A percentile compares a stretch with the other conserved stretches of the same genome.
These are phyloP conservation scores for Pseudoscleropodium purum DNA, from an alignment of 225 moss, liverwort and hornwort genomes.

Conservation along the genomic window DNA sequence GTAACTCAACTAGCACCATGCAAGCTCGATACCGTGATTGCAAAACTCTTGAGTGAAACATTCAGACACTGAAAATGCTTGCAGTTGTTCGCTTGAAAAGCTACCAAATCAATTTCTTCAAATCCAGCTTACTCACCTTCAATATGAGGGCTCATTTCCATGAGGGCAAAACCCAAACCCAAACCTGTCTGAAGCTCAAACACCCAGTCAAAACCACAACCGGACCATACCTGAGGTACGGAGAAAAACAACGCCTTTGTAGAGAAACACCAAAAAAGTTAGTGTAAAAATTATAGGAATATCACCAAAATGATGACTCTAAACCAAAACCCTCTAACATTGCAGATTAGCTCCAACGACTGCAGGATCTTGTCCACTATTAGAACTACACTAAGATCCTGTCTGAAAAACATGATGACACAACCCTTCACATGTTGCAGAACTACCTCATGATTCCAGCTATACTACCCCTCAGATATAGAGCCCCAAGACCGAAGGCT, in stretches of 20 bases:
- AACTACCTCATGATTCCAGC: not conserved
- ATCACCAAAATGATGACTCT: not conserved
- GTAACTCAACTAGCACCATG: not conserved
- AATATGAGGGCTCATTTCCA: not conserved
- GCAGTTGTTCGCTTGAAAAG: not conserved
- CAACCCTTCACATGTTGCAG: not conserved
- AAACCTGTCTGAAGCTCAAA: not conserved
- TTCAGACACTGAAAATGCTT: not conserved
- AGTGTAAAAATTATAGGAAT: not conserved
- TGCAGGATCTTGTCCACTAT: not conserved
- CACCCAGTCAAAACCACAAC: not conserved
- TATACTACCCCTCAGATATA: not conserved
- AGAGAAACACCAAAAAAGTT: not conserved
- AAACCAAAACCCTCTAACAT: not conserved
- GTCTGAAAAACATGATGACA: not conserved
- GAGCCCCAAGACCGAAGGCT: constrained; percentile 11
- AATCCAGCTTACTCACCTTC: not conserved
- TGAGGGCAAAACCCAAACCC: not conserved
- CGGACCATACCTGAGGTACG: not conserved
- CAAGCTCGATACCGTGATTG: not conserved
- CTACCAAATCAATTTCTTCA: no score
- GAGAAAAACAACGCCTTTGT: not conserved
- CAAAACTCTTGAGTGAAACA: not conserved
- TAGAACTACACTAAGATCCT: not conserved
- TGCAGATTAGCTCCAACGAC: not conserved